Evolutionary conservation across 306 rosid genomes (phyloP), one percentile per base, ranked within the genome.

Genomic region (Phaseolus lunatus): DNA sequence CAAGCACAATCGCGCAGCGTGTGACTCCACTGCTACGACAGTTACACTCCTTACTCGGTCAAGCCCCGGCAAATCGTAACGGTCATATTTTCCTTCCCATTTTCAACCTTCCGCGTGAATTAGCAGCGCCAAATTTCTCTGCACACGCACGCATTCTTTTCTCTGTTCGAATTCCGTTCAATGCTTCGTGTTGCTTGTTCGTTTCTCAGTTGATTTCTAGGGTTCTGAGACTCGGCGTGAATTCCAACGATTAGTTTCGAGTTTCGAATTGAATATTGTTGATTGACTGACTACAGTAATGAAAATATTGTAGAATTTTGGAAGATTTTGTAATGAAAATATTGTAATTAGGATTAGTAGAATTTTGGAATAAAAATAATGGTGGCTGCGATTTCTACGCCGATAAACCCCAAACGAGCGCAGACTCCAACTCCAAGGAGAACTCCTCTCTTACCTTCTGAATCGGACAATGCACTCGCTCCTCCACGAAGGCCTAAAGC

Each of bases 381-480:
- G 96, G 96, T 90, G 56, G 87, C 97, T 75, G 92, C 96, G 48
- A 84, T 92, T 45, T 90, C 96, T 2, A 84, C 90, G 53, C 41
- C 88, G 76, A 53, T 87, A 78, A 86, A 86, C 78, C 62, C 95
- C 66, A 95, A 86, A 68, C 82, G 87, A 67, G 85, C 85, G 43
- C 73, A 77, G 64, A 92, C 80, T 48, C 83, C 86, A 58, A 92
- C 80, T 53, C 80, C 85, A 24, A 84, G 85, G 49, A 86, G 95
- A 45, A 89, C 89, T 27, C 98, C 97, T 15, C 84, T 93, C 37
- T 56, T 91, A 71, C 97, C 97, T 9, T 89, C 98, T 49, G 98
- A 93, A 56, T 77, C 92, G 54, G 97, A 86, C 88, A 92, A 92
- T 92, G 96, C 79, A 26, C 65, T 82, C 39, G 87, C 84, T 67